phyloP scores from a whole-genome alignment of 768 basidiomycete species.

The Harrya chromipes region DNA sequence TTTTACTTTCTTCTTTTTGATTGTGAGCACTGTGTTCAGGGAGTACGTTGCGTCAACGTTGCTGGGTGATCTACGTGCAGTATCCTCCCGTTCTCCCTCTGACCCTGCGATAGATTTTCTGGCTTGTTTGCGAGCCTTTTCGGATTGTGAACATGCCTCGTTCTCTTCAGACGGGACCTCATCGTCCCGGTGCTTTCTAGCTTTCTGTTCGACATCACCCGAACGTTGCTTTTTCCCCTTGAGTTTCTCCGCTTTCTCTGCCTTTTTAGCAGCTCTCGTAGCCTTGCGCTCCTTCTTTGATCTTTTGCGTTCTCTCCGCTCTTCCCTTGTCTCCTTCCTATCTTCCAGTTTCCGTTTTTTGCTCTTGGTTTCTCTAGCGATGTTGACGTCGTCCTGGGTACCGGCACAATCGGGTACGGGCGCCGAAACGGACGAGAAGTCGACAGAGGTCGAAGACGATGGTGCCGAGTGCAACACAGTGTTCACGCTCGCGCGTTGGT shows the following conservation, averaged over 20 bases:
- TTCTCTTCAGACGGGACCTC: background rate
- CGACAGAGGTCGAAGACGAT: background rate
- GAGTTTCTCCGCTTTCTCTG: slow-evolving; percentile 2
- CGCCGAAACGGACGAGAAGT: background rate
- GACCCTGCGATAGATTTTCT: slow-evolving; percentile 6
- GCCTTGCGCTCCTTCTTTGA: slow-evolving; percentile 22
- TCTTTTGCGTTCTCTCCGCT: slow-evolving; percentile 22
- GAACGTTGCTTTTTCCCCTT: background rate
- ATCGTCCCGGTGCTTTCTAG: background rate
- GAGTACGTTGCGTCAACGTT: background rate
- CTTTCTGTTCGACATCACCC: background rate
- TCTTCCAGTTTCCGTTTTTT: slow-evolving; percentile 13
- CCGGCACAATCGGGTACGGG: background rate
- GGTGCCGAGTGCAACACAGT: background rate
- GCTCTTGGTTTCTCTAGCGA: background rate
- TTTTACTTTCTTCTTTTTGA: slow-evolving; percentile 21
- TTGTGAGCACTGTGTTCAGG: background rate
- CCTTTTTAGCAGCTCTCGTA: slow-evolving; percentile 14
- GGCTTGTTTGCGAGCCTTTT: slow-evolving; percentile 10
- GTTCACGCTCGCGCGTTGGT: background rate
- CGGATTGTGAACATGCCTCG: background rate
- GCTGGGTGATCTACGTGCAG: background rate
- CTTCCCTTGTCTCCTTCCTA: slow-evolving; percentile 13
- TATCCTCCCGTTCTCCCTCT: slow-evolving; percentile 11
- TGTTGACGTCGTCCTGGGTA: background rate